These are phyloP conservation scores for Aspergillus fumigatus DNA, from an alignment of 2,329 filamentous ascomycete genomes.

Conservation along the genomic window DNA sequence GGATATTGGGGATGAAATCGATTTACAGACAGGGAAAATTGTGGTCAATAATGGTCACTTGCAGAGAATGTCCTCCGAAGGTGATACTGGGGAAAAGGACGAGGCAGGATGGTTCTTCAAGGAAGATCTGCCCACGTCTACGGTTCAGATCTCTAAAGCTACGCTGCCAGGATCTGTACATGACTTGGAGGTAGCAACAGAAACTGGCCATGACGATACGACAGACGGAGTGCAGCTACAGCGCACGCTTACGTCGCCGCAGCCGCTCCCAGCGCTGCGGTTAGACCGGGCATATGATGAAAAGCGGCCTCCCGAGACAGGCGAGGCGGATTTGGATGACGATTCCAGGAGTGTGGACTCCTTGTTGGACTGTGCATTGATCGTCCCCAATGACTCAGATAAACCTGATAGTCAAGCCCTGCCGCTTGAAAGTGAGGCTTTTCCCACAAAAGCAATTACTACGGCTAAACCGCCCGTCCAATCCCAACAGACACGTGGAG, in stretches of 20 bases:
- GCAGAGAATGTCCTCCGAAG: slow-evolving; percentile 55
- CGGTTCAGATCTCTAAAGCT: neutral
- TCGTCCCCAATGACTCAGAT: slow-evolving; percentile 1
- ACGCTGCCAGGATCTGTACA: slow-evolving; percentile 1
- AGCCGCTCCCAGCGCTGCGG: slow-evolving; percentile 5
- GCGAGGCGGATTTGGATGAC: slow-evolving; percentile 13
- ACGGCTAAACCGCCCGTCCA: slow-evolving; percentile 11
- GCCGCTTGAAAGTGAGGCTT: slow-evolving; percentile 4
- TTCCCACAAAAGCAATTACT: slow-evolving; percentile 17
- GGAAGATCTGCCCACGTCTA: neutral
- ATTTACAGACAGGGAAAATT: slow-evolving; percentile 73
- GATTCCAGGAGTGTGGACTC: slow-evolving; percentile 22
- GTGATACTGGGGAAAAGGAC: slow-evolving; percentile 41
- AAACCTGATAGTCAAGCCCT: neutral
- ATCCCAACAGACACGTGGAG: slow-evolving; percentile 4
- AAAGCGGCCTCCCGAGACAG: slow-evolving; percentile 3
- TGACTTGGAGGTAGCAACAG: slow-evolving; percentile 1
- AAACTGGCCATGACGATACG: slow-evolving; percentile 1
- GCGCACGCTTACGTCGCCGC: slow-evolving; percentile 3
- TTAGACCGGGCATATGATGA: neutral
- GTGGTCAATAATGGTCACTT: slow-evolving; percentile 91
- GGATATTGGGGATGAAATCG: slow-evolving; percentile 82
- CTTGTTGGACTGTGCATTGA: slow-evolving; percentile 15
- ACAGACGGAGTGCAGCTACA: slow-evolving; percentile 5
- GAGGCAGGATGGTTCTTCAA: slow-evolving; percentile 9